phyloP scores from a whole-genome alignment of 2,329 filamentous ascomycete genomes.

The Trichoderma atrobrunneum region DNA sequence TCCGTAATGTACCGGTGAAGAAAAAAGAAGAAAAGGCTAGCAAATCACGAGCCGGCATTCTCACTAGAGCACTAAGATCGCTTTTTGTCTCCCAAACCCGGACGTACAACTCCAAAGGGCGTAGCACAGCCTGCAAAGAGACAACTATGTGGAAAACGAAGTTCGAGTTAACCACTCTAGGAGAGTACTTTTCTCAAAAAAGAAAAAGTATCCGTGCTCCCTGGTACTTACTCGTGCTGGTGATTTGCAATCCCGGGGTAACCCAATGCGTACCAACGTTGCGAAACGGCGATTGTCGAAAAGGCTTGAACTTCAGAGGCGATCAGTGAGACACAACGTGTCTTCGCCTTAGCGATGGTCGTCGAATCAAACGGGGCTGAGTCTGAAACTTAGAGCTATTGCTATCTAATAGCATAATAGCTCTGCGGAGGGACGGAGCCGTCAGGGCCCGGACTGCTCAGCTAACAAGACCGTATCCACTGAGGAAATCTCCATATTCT shows the following conservation, averaged over 20 bases:
- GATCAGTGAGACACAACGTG: background rate
- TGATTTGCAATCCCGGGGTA: background rate
- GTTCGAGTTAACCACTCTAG: background rate
- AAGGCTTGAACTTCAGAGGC: background rate
- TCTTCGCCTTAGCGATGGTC: background rate
- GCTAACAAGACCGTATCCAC: background rate
- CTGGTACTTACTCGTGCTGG: background rate
- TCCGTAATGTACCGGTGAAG: background rate
- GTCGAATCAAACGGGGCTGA: conserved; percentile 1
- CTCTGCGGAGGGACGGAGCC: background rate
- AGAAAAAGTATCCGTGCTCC: background rate
- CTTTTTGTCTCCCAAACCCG: background rate
- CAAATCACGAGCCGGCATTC: background rate
- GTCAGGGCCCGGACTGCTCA: background rate
- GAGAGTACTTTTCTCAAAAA: background rate
- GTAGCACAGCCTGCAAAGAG: background rate
- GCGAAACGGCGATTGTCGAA: background rate
- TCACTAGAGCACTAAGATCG: background rate
- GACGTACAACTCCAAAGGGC: background rate
- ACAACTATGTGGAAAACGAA: background rate
- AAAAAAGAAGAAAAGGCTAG: background rate
- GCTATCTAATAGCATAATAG: background rate
- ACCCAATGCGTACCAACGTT: background rate
- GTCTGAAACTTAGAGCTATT: conserved; percentile 1
- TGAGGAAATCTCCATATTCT: conserved; percentile 66